Evolutionary conservation across 73 alveolate genomes (phyloP).

Genomic region (Effrenium voratum): DNA sequence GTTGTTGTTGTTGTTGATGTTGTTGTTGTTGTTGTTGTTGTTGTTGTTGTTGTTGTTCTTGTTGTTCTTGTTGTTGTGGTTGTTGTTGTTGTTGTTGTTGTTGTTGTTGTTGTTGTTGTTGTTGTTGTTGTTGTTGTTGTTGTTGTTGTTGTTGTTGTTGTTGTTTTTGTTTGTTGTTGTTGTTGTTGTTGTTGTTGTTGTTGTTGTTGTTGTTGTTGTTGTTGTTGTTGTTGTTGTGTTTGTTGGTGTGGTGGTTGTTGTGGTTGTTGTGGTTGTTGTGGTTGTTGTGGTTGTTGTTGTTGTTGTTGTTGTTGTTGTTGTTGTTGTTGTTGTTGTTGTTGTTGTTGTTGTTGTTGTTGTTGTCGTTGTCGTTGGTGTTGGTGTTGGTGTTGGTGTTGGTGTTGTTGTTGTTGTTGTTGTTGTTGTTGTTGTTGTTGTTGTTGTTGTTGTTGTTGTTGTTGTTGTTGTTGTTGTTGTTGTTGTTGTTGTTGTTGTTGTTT

Average conservation of each 20-base stretch:
- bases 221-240: too few relatives aligned
- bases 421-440: not conserved
- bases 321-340: not conserved
- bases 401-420: not conserved
- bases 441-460: too few relatives aligned
- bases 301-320: not conserved
- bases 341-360: conserved; percentile 3
- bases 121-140: conserved; percentile 10
- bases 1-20: conserved; percentile 10
- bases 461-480: not conserved
- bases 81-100: not conserved
- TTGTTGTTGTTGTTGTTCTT: not conserved
- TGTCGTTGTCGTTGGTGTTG: not conserved
- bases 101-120: conserved; percentile 3
- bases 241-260: too few relatives aligned
- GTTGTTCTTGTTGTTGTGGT: not conserved
- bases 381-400: not conserved
- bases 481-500: not conserved
- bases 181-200: not conserved
- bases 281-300: too few relatives aligned
- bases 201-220: not conserved
- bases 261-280: too few relatives aligned
- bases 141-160: not conserved
- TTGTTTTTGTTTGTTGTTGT: conserved; percentile 11
- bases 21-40: not conserved